These are phyloP conservation scores for Hygrophila difformis DNA, from an alignment of 257 asterid genomes.

Conservation along the genomic window DNA sequence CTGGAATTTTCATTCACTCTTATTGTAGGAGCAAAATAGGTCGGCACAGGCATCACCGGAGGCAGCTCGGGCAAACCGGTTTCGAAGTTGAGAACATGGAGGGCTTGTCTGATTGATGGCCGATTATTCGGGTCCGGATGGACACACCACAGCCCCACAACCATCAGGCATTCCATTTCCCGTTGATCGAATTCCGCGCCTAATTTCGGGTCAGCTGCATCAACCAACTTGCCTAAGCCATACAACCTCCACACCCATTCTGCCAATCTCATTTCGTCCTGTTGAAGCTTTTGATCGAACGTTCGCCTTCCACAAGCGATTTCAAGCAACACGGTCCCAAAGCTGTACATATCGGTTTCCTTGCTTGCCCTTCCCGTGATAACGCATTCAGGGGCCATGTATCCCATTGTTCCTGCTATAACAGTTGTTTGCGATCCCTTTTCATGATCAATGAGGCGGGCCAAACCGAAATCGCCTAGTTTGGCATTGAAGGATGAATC, in stretches of 20 bases:
- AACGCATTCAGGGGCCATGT: slow-evolving; percentile 14
- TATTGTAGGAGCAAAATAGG: neutral
- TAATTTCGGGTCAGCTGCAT: slow-evolving; percentile 13
- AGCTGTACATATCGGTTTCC: slow-evolving; percentile 4
- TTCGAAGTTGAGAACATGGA: slow-evolving; percentile 12
- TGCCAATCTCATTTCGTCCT: slow-evolving; percentile 6
- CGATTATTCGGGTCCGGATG: slow-evolving; percentile 12
- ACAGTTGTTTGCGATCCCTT: slow-evolving; percentile 19
- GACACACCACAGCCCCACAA: slow-evolving; percentile 19
- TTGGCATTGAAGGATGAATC: slow-evolving; percentile 21
- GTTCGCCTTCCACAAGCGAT: slow-evolving; percentile 9
- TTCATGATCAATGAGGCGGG: slow-evolving; percentile 31
- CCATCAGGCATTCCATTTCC: slow-evolving; percentile 14
- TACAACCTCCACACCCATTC: slow-evolving; percentile 15
- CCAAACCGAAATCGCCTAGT: slow-evolving; percentile 23
- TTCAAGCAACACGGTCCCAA: slow-evolving; percentile 13
- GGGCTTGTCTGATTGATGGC: slow-evolving; percentile 20
- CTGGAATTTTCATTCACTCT: too few relatives aligned
- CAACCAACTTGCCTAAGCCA: slow-evolving; percentile 9
- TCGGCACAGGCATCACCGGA: neutral
- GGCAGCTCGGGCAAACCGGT: neutral
- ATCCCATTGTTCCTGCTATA: slow-evolving; percentile 26
- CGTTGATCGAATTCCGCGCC: neutral
- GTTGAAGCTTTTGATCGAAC: neutral
- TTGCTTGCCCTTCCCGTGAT: slow-evolving; percentile 8